These are phyloP conservation scores for Geosiphon pyriformis DNA, from an alignment of 192 early-diverging fungal species.

Conservation along the genomic window DNA sequence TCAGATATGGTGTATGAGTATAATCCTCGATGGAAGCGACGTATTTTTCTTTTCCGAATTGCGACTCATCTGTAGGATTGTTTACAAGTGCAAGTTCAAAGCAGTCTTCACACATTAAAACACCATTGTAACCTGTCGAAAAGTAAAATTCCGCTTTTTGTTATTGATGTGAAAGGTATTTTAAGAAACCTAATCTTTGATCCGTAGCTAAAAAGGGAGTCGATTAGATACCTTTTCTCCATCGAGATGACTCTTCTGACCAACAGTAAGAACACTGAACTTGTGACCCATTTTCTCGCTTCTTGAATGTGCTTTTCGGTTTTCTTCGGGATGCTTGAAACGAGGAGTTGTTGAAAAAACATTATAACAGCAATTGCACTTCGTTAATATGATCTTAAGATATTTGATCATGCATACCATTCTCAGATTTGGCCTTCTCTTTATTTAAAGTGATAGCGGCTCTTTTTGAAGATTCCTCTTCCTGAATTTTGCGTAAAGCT, in stretches of 20 bases:
- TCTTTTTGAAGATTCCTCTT: conserved; percentile 37
- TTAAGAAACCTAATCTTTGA: background rate
- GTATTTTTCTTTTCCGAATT: conserved; percentile 39
- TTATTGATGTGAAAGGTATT: background rate
- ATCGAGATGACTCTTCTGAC: conserved; percentile 48
- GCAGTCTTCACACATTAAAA: conserved; percentile 66
- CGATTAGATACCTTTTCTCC: conserved; percentile 51
- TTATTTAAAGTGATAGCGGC: conserved; percentile 34
- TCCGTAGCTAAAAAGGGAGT: background rate
- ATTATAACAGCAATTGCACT: no score
- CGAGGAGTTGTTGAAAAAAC: background rate
- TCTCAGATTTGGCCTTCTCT: conserved; percentile 25
- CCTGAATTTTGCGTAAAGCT: conserved; percentile 40
- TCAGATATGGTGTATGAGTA: conserved; percentile 60
- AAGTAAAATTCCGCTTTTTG: background rate
- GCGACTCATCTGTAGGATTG: conserved; percentile 25
- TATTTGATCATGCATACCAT: no score
- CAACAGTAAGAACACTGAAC: conserved; percentile 58
- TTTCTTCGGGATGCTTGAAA: conserved; percentile 7
- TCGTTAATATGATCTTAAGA: no score
- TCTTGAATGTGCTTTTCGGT: conserved; percentile 3
- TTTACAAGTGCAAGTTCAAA: conserved; percentile 50
- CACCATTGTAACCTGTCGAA: conserved; percentile 58
- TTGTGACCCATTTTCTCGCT: conserved; percentile 4
- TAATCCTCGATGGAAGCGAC: conserved; percentile 60